Percentiles rank a stretch among this genome's conserved stretches.
These are phyloP conservation scores for Vanderwaltozyma tropicalis DNA, from an alignment of 805 yeast genomes.

Conservation along the genomic window DNA sequence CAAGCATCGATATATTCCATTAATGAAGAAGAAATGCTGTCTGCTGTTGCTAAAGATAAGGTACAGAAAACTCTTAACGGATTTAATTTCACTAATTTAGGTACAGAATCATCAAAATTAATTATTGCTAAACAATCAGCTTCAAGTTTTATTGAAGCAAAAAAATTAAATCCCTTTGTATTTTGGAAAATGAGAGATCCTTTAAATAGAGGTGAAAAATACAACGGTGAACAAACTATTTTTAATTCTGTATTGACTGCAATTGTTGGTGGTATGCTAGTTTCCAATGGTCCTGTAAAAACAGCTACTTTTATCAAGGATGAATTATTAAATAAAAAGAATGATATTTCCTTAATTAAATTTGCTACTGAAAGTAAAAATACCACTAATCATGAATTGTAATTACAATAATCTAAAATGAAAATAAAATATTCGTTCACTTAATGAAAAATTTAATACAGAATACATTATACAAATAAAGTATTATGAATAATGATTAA, in stretches of 20 bases:
- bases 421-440: neutral
- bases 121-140: constrained; percentile 41
- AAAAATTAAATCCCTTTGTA: constrained; percentile 41
- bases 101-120: constrained; percentile 42
- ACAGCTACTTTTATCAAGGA: constrained; percentile 49
- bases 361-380: constrained; percentile 7
- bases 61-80: constrained; percentile 29
- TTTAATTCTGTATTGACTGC: constrained; percentile 48
- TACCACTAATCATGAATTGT: neutral
- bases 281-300: constrained; percentile 47
- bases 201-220: constrained; percentile 31
- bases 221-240: constrained; percentile 48
- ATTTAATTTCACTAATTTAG: constrained; percentile 48
- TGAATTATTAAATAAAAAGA: constrained; percentile 33
- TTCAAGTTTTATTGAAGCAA: constrained; percentile 41
- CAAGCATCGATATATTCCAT: constrained; percentile 28
- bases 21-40: constrained; percentile 8
- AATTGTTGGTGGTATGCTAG: constrained; percentile 57
- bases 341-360: constrained; percentile 8
- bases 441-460: neutral
- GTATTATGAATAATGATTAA: no score
- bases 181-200: constrained; percentile 59
- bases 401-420: neutral
- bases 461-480: neutral
- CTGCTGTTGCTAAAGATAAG: constrained; percentile 9